Conservation (phyloP, 768 basidiomycete genomes). For the Mycena galericulata region DNA sequence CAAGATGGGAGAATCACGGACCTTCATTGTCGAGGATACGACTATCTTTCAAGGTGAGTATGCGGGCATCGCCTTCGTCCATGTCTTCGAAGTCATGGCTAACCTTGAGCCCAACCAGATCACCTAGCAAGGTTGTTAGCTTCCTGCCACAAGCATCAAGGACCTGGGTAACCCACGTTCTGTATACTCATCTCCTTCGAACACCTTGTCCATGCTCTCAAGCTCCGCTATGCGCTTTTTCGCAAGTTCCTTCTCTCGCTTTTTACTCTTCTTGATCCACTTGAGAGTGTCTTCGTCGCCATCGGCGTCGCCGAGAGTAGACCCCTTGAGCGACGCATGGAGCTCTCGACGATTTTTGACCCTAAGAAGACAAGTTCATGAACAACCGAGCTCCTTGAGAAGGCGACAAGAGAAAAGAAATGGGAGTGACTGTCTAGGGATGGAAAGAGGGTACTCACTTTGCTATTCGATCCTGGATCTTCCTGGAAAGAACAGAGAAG, state of each 20-base stretch:
- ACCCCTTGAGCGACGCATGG: constrained; percentile 90
- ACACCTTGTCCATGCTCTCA: constrained; percentile 84
- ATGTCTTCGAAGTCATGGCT: constrained; percentile 93
- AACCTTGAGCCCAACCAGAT: constrained; percentile 95
- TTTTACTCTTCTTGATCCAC: constrained; percentile 95
- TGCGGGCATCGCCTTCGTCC: constrained; percentile 93
- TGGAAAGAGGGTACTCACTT: constrained; percentile 77
- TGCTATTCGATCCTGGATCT: constrained; percentile 79
- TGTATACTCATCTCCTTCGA: constrained; percentile 81
- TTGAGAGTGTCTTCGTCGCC: constrained; percentile 84
- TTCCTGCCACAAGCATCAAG: background rate
- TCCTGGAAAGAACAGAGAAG: constrained; percentile 58
- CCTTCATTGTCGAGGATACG: constrained; percentile 97
- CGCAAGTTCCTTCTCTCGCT: constrained; percentile 89
- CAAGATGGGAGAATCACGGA: constrained; percentile 42
- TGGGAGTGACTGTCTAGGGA: constrained; percentile 58
- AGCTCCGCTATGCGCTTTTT: constrained; percentile 85
- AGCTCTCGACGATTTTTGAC: constrained; percentile 95
- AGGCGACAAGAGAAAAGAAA: constrained; percentile 53
- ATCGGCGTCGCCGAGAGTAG: constrained; percentile 91
- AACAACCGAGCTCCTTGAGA: constrained; percentile 55
- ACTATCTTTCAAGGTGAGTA: constrained; percentile 97
- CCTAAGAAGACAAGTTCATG: constrained; percentile 68
- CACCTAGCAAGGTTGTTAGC: constrained; percentile 63
- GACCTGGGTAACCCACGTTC: constrained; percentile 73